Percentiles rank a stretch among this genome's conserved stretches.
Conservation (phyloP, 106 monocot species). For the Allium sativum region DNA sequence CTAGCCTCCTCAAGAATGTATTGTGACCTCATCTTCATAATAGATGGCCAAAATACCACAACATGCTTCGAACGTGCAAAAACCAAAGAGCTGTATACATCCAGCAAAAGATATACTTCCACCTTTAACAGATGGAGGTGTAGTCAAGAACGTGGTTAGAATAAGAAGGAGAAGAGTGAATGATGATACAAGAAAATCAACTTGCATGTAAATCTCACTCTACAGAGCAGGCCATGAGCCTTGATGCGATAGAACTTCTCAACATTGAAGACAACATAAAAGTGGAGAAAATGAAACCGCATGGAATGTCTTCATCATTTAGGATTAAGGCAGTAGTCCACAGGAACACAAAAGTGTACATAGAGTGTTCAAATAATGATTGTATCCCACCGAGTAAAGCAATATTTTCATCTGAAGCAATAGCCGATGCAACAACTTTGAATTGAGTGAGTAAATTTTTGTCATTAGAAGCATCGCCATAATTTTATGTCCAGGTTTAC, state of each 20-base stretch:
- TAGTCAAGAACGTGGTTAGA: slow-evolving; percentile 59
- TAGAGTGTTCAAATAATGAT: slow-evolving; percentile 88
- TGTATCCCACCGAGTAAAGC: slow-evolving; percentile 94
- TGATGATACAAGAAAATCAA: slow-evolving; percentile 49
- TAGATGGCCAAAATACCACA: slow-evolving; percentile 94
- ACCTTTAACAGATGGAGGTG: slow-evolving; percentile 33
- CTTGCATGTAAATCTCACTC: slow-evolving; percentile 74
- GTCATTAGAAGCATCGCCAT: slow-evolving; percentile 84
- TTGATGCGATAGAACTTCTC: slow-evolving; percentile 84
- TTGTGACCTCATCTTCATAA: slow-evolving; percentile 98
- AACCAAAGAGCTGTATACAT: slow-evolving; percentile 72
- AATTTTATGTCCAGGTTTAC: slow-evolving; percentile 86
- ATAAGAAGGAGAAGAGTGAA: too few species aligned
- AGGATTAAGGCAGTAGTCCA: slow-evolving; percentile 95
- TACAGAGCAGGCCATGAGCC: slow-evolving; percentile 65
- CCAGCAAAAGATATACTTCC: slow-evolving; percentile 60
- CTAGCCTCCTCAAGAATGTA: slow-evolving; percentile 97
- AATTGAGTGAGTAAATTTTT: slow-evolving; percentile 71
- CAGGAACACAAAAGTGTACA: slow-evolving; percentile 93
- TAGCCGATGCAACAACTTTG: slow-evolving; percentile 72
- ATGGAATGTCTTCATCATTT: slow-evolving; percentile 88
- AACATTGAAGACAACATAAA: slow-evolving; percentile 97
- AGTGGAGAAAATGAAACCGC: slow-evolving; percentile 91
- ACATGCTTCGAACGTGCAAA: slow-evolving; percentile 83
- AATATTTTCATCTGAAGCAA: slow-evolving; percentile 98